These are phyloP conservation scores for Bassia scoparia DNA, from an alignment of 148 eudicot species.

Conservation along the genomic window DNA sequence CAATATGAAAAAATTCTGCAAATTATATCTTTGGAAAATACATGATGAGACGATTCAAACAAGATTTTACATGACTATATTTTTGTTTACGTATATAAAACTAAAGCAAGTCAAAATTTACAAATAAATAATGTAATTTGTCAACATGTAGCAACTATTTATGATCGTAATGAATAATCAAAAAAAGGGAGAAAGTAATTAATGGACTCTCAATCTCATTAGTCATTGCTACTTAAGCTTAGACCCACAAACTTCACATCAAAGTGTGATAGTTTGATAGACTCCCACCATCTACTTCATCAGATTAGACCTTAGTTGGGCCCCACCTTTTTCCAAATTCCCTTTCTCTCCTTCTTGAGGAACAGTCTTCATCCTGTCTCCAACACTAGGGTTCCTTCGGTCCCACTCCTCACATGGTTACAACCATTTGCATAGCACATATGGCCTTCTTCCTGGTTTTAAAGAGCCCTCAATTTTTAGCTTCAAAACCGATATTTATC, in stretches of 20 bases:
- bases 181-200: no score
- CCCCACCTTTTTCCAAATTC: neutral
- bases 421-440: slow-evolving; percentile 10
- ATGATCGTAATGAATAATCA: no score
- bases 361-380: slow-evolving; percentile 22
- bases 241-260: slow-evolving; percentile 17
- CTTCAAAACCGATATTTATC: slow-evolving; percentile 6
- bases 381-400: slow-evolving; percentile 21
- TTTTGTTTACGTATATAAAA: no score
- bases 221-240: neutral
- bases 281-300: slow-evolving; percentile 43
- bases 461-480: no score
- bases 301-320: slow-evolving; percentile 25
- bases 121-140: no score
- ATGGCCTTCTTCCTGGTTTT: slow-evolving; percentile 1
- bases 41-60: no score
- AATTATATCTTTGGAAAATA: no score
- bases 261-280: slow-evolving; percentile 25
- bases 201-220: neutral
- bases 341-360: slow-evolving; percentile 1
- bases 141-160: no score
- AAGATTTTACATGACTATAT: no score
- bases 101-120: no score
- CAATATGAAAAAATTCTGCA: no score
- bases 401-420: slow-evolving; percentile 38